A percentile compares a stretch with the other conserved stretches of the same genome.
Evolutionary conservation across 2,329 filamentous ascomycete species (phyloP).

Genomic region (Scolecobasidium constrictum): DNA sequence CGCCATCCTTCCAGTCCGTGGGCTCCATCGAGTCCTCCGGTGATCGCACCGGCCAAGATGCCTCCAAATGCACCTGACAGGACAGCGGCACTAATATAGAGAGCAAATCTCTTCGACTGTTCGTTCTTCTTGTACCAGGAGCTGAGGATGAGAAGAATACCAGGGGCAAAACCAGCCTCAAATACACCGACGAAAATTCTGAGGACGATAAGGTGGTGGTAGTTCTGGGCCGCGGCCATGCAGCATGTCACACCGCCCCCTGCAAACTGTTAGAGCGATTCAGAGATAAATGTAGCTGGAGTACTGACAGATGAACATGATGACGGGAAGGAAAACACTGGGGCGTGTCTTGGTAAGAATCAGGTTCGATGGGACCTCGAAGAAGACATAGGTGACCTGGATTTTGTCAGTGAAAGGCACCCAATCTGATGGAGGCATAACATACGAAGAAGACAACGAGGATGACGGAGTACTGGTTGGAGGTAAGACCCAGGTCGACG

Average conservation of each 20-base stretch:
- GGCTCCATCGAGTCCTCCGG: conserved; percentile 33
- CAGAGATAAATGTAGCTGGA: background rate
- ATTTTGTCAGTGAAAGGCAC: conserved; percentile 27
- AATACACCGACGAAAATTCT: conserved; percentile 45
- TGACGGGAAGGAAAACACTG: conserved; percentile 32
- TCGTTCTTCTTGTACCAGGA: conserved; percentile 51
- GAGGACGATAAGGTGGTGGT: conserved; percentile 38
- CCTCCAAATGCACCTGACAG: conserved; percentile 45
- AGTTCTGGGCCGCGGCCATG: conserved; percentile 39
- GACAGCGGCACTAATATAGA: conserved; percentile 49
- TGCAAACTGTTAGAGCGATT: conserved; percentile 11
- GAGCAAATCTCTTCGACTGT: conserved; percentile 36
- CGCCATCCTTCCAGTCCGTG: conserved; percentile 39
- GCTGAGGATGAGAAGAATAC: conserved; percentile 42
- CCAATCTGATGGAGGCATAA: too few species aligned
- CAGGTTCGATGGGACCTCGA: conserved; percentile 44
- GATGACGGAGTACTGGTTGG: conserved; percentile 38
- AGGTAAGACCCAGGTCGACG: conserved; percentile 24
- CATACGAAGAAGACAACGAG: conserved; percentile 44
- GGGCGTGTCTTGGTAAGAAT: conserved; percentile 39
- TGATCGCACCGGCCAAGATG: conserved; percentile 38
- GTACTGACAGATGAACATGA: conserved; percentile 6
- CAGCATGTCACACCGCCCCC: conserved; percentile 42
- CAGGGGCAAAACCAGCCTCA: conserved; percentile 45
- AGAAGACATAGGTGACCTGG: conserved; percentile 28